A percentile compares a stretch with the other conserved stretches of the same genome.
These are phyloP conservation scores for Colletotrichum tofieldiae DNA, from an alignment of 2,329 filamentous ascomycete species.

Conservation along the genomic window DNA sequence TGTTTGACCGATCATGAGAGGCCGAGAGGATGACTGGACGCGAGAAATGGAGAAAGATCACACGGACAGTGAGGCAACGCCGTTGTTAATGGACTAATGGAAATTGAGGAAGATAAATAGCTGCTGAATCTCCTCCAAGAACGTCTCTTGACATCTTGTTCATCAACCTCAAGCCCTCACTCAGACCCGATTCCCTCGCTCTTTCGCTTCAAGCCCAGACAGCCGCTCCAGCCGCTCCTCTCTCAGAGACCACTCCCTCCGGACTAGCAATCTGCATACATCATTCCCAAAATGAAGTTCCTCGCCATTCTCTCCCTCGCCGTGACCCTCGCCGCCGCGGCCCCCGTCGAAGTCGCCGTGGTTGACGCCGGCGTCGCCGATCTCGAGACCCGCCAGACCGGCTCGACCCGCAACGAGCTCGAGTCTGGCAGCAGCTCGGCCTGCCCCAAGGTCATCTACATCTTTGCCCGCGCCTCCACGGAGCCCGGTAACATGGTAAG, in stretches of 20 bases:
- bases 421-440: slow-evolving; percentile 47
- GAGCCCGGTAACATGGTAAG: slow-evolving; percentile 58
- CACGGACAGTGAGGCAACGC: too few relatives aligned
- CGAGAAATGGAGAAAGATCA: neutral
- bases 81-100: neutral
- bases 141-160: neutral
- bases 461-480: slow-evolving; percentile 58
- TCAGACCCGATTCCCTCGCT: slow-evolving; percentile 21
- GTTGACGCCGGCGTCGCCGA: neutral
- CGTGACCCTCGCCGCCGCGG: slow-evolving; percentile 39
- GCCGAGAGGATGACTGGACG: neutral
- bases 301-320: slow-evolving; percentile 42
- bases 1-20: slow-evolving; percentile 6
- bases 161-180: slow-evolving; percentile 32
- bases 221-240: slow-evolving; percentile 2
- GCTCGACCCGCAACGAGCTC: slow-evolving; percentile 49
- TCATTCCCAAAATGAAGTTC: slow-evolving; percentile 45
- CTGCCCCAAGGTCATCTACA: slow-evolving; percentile 57
- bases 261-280: neutral
- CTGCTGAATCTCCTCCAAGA: neutral
- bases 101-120: slow-evolving; percentile 30
- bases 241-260: slow-evolving; percentile 3
- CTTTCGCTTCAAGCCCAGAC: slow-evolving; percentile 28
- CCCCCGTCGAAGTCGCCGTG: slow-evolving; percentile 35
- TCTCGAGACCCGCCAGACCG: slow-evolving; percentile 44